These are phyloP conservation scores for Trichopus zeylanicus DNA, from an alignment of 116 monocot species.

Conservation along the genomic window DNA sequence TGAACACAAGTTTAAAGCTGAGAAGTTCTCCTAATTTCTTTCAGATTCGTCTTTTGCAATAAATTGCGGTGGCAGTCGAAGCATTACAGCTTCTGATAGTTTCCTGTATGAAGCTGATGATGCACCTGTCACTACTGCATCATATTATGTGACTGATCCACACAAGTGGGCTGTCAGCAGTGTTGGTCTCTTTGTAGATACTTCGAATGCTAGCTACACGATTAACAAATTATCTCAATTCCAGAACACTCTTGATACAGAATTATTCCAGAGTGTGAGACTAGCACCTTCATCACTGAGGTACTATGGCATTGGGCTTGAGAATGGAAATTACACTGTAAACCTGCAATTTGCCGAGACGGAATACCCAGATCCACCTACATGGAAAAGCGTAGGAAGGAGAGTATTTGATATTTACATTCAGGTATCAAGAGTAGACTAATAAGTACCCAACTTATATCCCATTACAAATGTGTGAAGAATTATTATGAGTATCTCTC, in stretches of 20 bases:
- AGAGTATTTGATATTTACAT: constrained; percentile 63
- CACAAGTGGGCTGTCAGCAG: constrained; percentile 65
- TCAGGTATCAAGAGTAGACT: constrained; percentile 37
- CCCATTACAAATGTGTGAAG: not conserved
- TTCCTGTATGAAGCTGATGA: constrained; percentile 44
- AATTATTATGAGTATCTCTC: not conserved
- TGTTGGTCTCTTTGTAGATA: constrained; percentile 48
- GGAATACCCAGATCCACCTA: constrained; percentile 14
- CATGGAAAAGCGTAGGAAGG: constrained; percentile 53
- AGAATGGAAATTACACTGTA: constrained; percentile 69
- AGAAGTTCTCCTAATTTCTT: constrained; percentile 5
- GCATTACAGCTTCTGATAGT: constrained; percentile 44
- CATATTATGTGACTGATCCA: constrained; percentile 57
- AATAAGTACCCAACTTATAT: not conserved
- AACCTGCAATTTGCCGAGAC: constrained; percentile 53
- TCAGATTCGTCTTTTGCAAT: constrained; percentile 67
- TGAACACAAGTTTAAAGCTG: not conserved
- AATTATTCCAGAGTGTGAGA: constrained; percentile 53
- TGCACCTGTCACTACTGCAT: constrained; percentile 48
- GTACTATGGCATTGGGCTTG: constrained; percentile 72
- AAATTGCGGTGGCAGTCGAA: constrained; percentile 58
- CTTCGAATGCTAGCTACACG: constrained; percentile 30
- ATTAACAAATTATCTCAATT: constrained; percentile 30
- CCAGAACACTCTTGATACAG: constrained; percentile 49
- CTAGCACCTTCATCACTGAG: constrained; percentile 69